These are phyloP conservation scores for Puccinellia tenuiflora DNA, from an alignment of 176 grass and related monocot genomes.

Conservation along the genomic window DNA sequence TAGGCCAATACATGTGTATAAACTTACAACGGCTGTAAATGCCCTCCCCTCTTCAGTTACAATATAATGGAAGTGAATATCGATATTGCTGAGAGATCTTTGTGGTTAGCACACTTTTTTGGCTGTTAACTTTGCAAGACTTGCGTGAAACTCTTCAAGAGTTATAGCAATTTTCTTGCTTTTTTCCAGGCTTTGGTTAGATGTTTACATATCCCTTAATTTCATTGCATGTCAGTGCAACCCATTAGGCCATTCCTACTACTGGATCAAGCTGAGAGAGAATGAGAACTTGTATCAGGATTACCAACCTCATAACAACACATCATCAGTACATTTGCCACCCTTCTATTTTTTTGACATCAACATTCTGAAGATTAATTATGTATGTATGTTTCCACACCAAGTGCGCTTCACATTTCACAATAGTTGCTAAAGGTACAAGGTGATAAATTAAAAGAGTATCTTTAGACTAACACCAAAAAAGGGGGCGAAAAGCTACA, in stretches of 20 bases:
- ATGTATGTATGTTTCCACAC: conserved; percentile 35
- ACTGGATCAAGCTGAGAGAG: background rate
- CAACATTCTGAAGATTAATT: conserved; percentile 19
- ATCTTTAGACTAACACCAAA: conserved; percentile 22
- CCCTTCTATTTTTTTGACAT: background rate
- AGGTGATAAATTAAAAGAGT: conserved; percentile 19
- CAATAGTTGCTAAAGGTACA: conserved; percentile 33
- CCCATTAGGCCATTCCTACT: background rate
- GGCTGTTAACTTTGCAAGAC: no score
- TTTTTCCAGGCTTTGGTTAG: background rate
- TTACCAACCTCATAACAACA: background rate
- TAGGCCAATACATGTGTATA: background rate
- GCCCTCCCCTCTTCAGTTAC: background rate
- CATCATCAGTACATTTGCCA: background rate
- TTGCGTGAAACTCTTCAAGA: no score
- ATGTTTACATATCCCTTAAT: background rate
- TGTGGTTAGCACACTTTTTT: no score
- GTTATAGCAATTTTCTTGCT: no score
- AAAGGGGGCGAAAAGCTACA: conserved; percentile 21
- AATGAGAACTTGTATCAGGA: background rate
- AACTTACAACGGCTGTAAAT: background rate
- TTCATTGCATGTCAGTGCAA: background rate
- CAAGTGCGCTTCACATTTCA: conserved; percentile 30
- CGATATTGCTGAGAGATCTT: no score
- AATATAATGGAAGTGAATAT: no score